phyloP scores from a whole-genome alignment of 768 basidiomycete genomes.

The Mycena pura region DNA sequence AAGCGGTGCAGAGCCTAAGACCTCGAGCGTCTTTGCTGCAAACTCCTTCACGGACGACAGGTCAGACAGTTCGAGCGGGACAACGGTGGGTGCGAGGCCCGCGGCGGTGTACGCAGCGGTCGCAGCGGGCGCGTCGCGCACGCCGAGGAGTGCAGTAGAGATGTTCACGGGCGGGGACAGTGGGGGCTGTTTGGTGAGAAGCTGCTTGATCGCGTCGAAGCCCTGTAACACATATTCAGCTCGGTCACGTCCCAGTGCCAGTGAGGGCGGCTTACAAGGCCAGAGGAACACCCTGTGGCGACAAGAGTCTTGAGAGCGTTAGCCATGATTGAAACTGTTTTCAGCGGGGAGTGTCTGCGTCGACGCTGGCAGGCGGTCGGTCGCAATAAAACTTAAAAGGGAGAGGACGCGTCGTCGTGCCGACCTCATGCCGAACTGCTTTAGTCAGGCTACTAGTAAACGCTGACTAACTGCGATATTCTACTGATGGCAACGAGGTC shows the following conservation, averaged over 20 bases:
- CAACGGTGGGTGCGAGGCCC: slow-evolving; percentile 1
- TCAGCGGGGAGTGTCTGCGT: too few relatives aligned
- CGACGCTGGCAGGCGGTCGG: too few relatives aligned
- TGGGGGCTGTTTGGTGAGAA: slow-evolving; percentile 6
- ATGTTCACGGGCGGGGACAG: slow-evolving; percentile 11
- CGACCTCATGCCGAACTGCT: too few relatives aligned
- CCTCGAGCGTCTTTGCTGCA: slow-evolving; percentile 9
- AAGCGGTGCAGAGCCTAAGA: not conserved
- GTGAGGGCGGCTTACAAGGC: slow-evolving; percentile 1
- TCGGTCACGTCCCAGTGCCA: too few relatives aligned
- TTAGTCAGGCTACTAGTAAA: too few relatives aligned
- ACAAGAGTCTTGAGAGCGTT: slow-evolving; percentile 23
- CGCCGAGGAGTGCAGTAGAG: slow-evolving; percentile 23
- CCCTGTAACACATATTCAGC: slow-evolving; percentile 1
- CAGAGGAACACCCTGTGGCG: slow-evolving; percentile 22
- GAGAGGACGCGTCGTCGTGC: too few relatives aligned
- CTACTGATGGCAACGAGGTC: too few relatives aligned
- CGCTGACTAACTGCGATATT: too few relatives aligned
- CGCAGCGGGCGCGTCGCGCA: slow-evolving; percentile 2
- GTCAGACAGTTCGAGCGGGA: slow-evolving; percentile 20
- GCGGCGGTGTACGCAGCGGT: slow-evolving; percentile 2
- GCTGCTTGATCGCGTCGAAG: slow-evolving; percentile 23
- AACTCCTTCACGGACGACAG: slow-evolving; percentile 14
- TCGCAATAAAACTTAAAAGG: too few relatives aligned
- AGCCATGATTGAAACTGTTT: too few relatives aligned